Evolutionary conservation across 2,329 filamentous ascomycete species (phyloP).

Genomic region (Monilinia fructicola): DNA sequence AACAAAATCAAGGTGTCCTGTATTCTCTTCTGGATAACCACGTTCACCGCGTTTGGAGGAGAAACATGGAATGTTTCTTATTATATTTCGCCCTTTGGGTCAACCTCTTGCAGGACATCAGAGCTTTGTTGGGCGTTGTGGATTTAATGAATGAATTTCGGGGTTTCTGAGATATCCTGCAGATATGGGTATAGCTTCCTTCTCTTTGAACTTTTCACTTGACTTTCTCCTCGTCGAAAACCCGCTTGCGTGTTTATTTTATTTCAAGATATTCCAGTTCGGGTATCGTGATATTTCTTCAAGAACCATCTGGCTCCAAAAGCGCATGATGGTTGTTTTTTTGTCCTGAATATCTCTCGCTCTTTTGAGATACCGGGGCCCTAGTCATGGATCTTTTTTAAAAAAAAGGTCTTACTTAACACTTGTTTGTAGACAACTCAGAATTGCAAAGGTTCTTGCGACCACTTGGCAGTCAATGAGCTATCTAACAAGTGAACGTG

Average conservation of each 20-base stretch:
- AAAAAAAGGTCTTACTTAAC: neutral
- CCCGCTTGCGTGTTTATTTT: neutral
- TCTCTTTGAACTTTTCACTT: neutral
- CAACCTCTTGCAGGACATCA: neutral
- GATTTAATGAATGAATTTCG: neutral
- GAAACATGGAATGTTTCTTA: too few species aligned
- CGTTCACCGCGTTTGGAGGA: neutral
- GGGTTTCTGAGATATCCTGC: neutral
- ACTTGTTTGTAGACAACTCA: conserved; percentile 1
- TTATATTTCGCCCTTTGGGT: neutral
- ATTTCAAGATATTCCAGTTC: neutral
- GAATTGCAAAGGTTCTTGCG: neutral
- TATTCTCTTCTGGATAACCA: neutral
- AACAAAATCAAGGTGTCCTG: neutral
- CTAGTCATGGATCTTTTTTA: neutral
- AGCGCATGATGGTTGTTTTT: neutral
- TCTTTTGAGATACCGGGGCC: conserved; percentile 4
- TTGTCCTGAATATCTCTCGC: neutral
- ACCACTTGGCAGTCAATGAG: neutral
- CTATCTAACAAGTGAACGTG: neutral
- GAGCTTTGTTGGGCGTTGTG: neutral
- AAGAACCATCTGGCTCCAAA: neutral
- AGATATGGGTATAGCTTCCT: neutral
- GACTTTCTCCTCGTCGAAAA: neutral
- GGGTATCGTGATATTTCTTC: neutral